These are phyloP conservation scores for Leccinum barrowsii DNA, from an alignment of 768 basidiomycete genomes.

Conservation along the genomic window DNA sequence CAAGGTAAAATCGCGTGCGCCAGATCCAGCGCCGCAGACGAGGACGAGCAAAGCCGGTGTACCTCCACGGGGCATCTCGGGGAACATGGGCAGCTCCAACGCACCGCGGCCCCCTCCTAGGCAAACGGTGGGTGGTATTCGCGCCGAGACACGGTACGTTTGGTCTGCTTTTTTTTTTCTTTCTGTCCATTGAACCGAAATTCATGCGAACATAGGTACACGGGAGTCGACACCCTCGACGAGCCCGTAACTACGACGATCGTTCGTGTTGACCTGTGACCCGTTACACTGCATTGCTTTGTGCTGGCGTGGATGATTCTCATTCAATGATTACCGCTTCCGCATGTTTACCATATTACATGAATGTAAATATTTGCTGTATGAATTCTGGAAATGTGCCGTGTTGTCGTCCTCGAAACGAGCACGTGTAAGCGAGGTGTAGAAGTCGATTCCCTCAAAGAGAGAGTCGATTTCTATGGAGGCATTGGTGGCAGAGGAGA, in stretches of 20 bases:
- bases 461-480: slow-evolving; percentile 98
- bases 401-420: slow-evolving; percentile 74
- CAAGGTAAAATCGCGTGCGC: slow-evolving; percentile 72
- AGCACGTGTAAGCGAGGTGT: slow-evolving; percentile 96
- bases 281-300: slow-evolving; percentile 39
- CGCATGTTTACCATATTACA: slow-evolving; percentile 4
- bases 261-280: slow-evolving; percentile 44
- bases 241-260: slow-evolving; percentile 90
- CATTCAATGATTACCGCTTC: slow-evolving; percentile 55
- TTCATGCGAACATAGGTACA: slow-evolving; percentile 40
- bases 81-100: slow-evolving; percentile 63
- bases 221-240: slow-evolving; percentile 84
- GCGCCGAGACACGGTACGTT: slow-evolving; percentile 80
- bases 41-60: slow-evolving; percentile 29
- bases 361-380: slow-evolving; percentile 12
- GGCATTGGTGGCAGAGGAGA: slow-evolving; percentile 94
- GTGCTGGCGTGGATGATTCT: slow-evolving; percentile 96
- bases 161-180: neutral
- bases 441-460: slow-evolving; percentile 97
- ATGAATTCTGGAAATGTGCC: neutral
- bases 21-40: slow-evolving; percentile 46
- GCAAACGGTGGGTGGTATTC: slow-evolving; percentile 78
- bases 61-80: slow-evolving; percentile 48
- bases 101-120: slow-evolving; percentile 44
- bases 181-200: neutral